Evolutionary conservation across 345 rosid genomes (phyloP).

Genomic region (Citrus unshiu): DNA sequence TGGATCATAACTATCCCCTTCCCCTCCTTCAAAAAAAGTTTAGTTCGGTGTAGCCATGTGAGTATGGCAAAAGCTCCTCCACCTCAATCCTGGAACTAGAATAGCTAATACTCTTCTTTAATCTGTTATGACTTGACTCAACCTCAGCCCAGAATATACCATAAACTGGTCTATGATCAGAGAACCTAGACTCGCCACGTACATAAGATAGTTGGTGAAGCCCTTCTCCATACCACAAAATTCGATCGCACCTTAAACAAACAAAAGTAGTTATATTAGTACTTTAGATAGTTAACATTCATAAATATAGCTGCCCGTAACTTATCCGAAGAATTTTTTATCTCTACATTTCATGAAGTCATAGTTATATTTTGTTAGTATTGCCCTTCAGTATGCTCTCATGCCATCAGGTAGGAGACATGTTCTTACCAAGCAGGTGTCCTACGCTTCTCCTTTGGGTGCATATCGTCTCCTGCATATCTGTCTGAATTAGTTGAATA

Average conservation of each 20-base stretch:
- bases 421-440: constrained; percentile 93
- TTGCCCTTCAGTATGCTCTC: background rate
- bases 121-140: constrained; percentile 65
- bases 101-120: constrained; percentile 71
- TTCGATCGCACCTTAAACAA: constrained; percentile 81
- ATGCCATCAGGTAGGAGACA: background rate
- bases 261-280: constrained; percentile 20
- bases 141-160: constrained; percentile 94
- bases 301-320: background rate
- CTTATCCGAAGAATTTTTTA: background rate
- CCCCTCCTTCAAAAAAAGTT: constrained; percentile 63
- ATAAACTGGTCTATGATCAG: constrained; percentile 98
- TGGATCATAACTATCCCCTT: background rate
- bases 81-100: constrained; percentile 75
- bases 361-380: background rate
- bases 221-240: constrained; percentile 96
- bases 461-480: constrained; percentile 87
- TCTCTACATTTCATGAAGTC: background rate
- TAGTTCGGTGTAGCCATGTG: constrained; percentile 89
- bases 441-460: constrained; percentile 93
- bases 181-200: constrained; percentile 91
- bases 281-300: background rate
- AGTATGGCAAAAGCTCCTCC: constrained; percentile 90
- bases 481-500: constrained; percentile 96
- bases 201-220: constrained; percentile 85